These are phyloP conservation scores for Angomonas ambiguus DNA, from an alignment of 208 protist genomes.

Conservation along the genomic window DNA sequence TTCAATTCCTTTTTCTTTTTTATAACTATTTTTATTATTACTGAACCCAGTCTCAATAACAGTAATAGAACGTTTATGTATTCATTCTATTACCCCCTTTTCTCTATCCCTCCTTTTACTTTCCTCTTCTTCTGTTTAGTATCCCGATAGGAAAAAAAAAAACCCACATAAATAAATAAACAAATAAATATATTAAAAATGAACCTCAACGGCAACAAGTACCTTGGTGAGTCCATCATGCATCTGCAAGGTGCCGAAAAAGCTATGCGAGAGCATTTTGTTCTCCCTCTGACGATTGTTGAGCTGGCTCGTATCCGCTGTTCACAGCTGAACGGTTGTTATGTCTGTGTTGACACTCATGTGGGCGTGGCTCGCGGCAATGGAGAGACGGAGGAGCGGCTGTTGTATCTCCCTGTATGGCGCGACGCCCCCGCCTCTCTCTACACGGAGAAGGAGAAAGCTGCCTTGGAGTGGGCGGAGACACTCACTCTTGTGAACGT, in stretches of 20 bases:
- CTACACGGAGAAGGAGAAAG: background rate
- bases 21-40: slow-evolving; percentile 4
- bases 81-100: too few relatives aligned
- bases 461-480: background rate
- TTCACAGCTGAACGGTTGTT: background rate
- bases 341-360: background rate
- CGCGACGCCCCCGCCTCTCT: background rate
- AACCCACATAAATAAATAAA: slow-evolving; percentile 1
- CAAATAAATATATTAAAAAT: slow-evolving; percentile 2
- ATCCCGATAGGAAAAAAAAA: too few relatives aligned
- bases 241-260: background rate
- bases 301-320: background rate
- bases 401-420: background rate
- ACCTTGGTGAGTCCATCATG: background rate
- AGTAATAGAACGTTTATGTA: slow-evolving; percentile 8
- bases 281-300: background rate
- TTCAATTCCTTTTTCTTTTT: background rate
- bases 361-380: background rate
- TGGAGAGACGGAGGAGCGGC: background rate
- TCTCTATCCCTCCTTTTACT: slow-evolving; percentile 10
- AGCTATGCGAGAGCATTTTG: background rate
- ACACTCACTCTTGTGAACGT: background rate
- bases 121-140: slow-evolving; percentile 12
- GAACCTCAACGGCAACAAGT: slow-evolving; percentile 1
- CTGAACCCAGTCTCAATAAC: background rate